Evolutionary conservation across 2,329 filamentous ascomycete genomes (phyloP), one percentile per base, ranked within the genome.

Genomic region (Diaporthe ilicicola): DNA sequence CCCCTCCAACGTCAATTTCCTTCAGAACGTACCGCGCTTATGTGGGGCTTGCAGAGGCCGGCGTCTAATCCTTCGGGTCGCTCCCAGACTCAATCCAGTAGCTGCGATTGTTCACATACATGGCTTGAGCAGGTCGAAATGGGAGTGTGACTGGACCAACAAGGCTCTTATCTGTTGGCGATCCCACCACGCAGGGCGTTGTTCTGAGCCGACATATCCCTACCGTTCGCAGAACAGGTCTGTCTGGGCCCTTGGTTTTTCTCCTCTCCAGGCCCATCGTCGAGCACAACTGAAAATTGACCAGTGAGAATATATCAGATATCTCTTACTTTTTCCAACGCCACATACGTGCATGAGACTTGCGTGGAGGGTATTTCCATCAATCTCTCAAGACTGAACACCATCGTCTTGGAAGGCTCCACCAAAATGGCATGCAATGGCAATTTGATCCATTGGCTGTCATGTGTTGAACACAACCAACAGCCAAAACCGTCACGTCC

Each of bases 61-160:
- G 65, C 65, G 65, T 22, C 37, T 67, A 67, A 67, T 56, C 65
- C 51, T 56, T 27, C 65, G 34, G 65, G 51, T n/a, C n/a, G n/a
- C 32, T 48, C 48, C 24, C 8, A 15, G 51, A 37, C 39, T 46
- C 34, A n/a, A 48, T 22, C 8, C 37, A 32, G 29, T 19, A 55
- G 24, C 51, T 51, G 51, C 51, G 34, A 37, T 32, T n/a, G 29
- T 50, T 46, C 56, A 3, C 27, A 46, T 22, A 32, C 24, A 32
- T 5, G 27, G 4, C 39, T 9, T 46, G 42, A 29, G 17, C 42
- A 48, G 27, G 27, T 17, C 42, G 12, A 19, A 24, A 6, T 24
- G 9, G 12, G 1, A 34, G 42, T 24, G 42, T 27, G 42, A 24
- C 10, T 24, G 10, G 32, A 10, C 8, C 5, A 22, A 17, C 3